Evolutionary conservation across 805 yeast species (phyloP).

Genomic region (Barnettozyma pratensis): DNA sequence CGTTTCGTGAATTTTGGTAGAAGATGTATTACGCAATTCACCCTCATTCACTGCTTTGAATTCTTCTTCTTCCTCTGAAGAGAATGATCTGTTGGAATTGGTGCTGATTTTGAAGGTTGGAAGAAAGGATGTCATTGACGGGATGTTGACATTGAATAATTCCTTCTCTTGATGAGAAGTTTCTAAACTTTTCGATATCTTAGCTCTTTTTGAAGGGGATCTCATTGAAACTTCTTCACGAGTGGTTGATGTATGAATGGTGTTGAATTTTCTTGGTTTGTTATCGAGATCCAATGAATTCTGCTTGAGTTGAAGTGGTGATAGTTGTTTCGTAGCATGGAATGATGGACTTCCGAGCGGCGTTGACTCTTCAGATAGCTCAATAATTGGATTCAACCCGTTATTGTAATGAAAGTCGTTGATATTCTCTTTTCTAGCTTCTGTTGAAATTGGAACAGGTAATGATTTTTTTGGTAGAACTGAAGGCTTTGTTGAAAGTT

Average conservation of each 20-base stretch:
- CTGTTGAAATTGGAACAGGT: neutral
- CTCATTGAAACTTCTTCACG: too few relatives aligned
- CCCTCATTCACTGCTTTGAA: too few relatives aligned
- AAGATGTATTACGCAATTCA: too few relatives aligned
- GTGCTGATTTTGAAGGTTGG: constrained; percentile 7
- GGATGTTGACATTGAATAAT: neutral
- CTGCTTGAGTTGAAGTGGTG: neutral
- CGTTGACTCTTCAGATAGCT: neutral
- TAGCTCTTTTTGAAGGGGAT: too few relatives aligned
- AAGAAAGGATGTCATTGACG: constrained; percentile 1
- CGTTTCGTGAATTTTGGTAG: too few relatives aligned
- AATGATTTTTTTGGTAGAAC: too few relatives aligned
- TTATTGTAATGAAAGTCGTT: neutral
- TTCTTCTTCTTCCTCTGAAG: neutral
- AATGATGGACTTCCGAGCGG: neutral
- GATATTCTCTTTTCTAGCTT: neutral
- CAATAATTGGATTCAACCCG: neutral
- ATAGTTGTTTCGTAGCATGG: neutral
- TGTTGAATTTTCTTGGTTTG: neutral
- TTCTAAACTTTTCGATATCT: neutral
- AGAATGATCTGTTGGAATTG: neutral
- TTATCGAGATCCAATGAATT: neutral
- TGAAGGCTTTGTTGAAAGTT: too few relatives aligned
- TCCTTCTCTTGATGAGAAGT: neutral
- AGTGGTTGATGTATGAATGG: too few relatives aligned